Base-by-base conservation (phyloP, 768 basidiomycete genomes). In the Serpula lacrymans region DNA sequence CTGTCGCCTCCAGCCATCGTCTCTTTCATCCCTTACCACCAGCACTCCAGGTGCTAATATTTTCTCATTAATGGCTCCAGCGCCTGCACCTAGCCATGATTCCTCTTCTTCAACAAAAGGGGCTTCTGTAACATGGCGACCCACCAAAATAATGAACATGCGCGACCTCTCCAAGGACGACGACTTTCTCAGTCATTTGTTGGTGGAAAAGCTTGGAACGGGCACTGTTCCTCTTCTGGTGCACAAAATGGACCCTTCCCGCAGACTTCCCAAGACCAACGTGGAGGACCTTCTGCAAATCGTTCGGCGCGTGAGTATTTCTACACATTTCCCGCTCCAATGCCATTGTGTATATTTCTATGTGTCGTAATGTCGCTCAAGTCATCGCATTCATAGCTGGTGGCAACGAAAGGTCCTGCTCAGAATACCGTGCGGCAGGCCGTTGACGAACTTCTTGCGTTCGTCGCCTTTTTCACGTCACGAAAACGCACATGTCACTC, bases 121-220 rank as follows among this genome's bases (percentile, higher is more conserved):
- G 14, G 46, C 51, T 41, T 41, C 55, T 43, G 54, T 82, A 42
- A 52, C 66, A 66, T 90, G 88, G 88, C 80, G 84, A 30, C 82
- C 82, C 14, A 90, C 87, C 35, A 89, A 86, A 72, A 82, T 87
- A 52, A 91, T 91, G 88, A 87, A 88, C 68, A 84, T 88, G 75
- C 77, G 78, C 64, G 89, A 92, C 77, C 77, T 92, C 46, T 86
- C 88, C 55, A 82, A 79, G 63, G 89, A 92, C 67, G 89, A 92
- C 62, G 89, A 92, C 66, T 91, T 90, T 61, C 81, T 92, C 59
- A 86, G 84, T 55, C 86, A 91, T 67, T 74, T 92, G 27, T 79
- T 92, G 42, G 86, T 92, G 47, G 88, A 92, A 68, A 90, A 90
- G 53, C 78, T 92, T 24, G 88, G 89, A 31, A 88, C 88, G 3